Percentiles rank a stretch among this genome's conserved stretches.
phyloP scores from a whole-genome alignment of 1,139 yeast species.

The Suhomyces guaymorum region DNA sequence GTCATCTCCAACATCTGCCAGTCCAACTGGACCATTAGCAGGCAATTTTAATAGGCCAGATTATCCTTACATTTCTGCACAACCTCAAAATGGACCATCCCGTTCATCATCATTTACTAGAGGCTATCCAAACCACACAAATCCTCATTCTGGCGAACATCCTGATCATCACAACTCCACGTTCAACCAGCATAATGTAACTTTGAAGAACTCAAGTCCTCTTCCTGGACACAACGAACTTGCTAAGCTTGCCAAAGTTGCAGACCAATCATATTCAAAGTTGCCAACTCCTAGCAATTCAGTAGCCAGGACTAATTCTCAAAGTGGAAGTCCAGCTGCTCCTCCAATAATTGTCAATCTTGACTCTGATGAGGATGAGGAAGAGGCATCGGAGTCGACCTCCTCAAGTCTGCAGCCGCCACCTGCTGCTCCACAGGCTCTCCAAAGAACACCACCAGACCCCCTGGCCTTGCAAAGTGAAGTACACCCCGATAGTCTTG shows the following conservation, averaged over 20 bases:
- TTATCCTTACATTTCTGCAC: background rate
- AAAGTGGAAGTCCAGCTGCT: no score
- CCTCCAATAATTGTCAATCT: no score
- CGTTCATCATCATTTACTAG: no score
- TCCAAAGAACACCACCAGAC: background rate
- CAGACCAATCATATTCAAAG: background rate
- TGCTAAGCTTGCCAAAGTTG: constrained; percentile 1
- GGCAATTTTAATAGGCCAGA: background rate
- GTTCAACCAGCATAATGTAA: background rate
- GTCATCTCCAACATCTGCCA: background rate
- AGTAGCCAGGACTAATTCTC: no score
- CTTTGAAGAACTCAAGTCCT: background rate
- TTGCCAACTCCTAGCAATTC: background rate
- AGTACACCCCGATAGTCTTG: background rate
- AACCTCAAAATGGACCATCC: no score
- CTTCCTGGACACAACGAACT: background rate
- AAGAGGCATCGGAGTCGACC: background rate
- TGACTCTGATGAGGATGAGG: background rate
- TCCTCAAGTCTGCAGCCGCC: background rate
- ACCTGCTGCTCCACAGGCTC: background rate
- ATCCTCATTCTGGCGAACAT: no score
- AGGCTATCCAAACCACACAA: no score
- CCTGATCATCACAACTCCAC: no score
- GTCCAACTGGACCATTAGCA: background rate
- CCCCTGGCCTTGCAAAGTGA: background rate